Conservation (phyloP, 164 flowering plant species). For the Chimonanthus salicifolius region DNA sequence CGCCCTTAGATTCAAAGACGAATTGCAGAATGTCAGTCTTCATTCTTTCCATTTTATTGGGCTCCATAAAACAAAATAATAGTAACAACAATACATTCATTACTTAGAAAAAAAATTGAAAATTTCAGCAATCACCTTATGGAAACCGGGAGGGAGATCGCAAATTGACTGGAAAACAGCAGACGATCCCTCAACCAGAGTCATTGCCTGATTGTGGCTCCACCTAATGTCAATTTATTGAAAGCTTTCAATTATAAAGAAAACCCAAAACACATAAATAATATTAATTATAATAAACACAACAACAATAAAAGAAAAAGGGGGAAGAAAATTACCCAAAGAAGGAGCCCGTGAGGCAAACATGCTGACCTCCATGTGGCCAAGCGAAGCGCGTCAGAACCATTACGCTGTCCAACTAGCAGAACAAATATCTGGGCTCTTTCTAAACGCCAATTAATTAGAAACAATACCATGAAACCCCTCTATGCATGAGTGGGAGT, state of each 20-base stretch:
- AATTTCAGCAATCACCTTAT: constrained; percentile 3
- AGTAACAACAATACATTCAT: no score
- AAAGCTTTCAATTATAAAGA: no score
- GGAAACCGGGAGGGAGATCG: background rate
- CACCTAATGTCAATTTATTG: constrained; percentile 2
- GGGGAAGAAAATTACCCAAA: background rate
- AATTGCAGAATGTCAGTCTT: background rate
- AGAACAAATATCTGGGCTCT: background rate
- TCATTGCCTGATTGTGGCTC: constrained; percentile 4
- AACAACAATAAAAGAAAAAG: background rate
- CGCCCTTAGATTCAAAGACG: background rate
- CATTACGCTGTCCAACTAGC: background rate
- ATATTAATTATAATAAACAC: background rate
- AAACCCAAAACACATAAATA: background rate
- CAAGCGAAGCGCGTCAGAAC: constrained; percentile 13
- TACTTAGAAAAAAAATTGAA: background rate
- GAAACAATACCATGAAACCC: background rate
- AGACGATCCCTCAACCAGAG: constrained; percentile 3
- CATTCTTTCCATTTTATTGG: no score
- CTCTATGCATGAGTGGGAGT: background rate
- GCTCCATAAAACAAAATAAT: no score
- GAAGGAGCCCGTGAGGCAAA: constrained; percentile 19
- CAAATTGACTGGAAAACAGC: constrained; percentile 1
- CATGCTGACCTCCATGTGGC: constrained; percentile 17
- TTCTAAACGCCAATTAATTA: constrained; percentile 3